Base-by-base conservation (phyloP, 2,329 filamentous ascomycete species). In the Colletotrichum somersetense region DNA sequence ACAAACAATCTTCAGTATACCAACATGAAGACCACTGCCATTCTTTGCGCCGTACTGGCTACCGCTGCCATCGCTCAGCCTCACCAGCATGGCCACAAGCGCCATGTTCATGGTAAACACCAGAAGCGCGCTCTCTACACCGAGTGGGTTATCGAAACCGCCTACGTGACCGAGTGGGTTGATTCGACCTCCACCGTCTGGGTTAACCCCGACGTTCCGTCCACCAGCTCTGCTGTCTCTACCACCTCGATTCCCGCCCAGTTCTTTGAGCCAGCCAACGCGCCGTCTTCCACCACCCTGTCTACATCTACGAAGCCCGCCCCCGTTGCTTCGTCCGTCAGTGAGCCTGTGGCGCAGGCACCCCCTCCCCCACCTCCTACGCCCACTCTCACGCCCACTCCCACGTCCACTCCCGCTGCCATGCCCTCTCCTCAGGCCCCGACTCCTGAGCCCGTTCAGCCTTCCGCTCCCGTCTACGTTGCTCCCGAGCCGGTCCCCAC, bases 51-150 rank as follows among this genome's bases (percentile, higher is more conserved):
- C 76, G 76, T 84, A 65, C 75, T 86, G 78, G 84, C 85, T 74
- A 81, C 84, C 52, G 74, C 81, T 66, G 86, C 83, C 75, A 78
- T 85, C 70, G 88, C 88, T 74, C 85, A 89, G 79, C 88, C 88
- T 71, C 84, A 83, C 74, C 81, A 78, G 75, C 81, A 82, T 75
- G 75, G 75, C 67, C 79, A 73, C 59, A 78, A 79, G 62, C 77
- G 77, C 66, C 82, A 80, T 71, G 81, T 81, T 70, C 82, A 83
- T 73, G 77, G 73, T 62, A 77, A 79, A 68, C 73, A 75, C 59
- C 76, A 75, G 71, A 80, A 80, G 74, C 80, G 81, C 62, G 83
- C 78, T 26, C 70, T 87, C 18, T 83, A 87, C 75, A 87, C 85
- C 53, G 84, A 85, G 76, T 88, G 85, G 82, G 85, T 88, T 75